Conservation (phyloP, 164 flowering plant species). For the Aristolochia contorta region DNA sequence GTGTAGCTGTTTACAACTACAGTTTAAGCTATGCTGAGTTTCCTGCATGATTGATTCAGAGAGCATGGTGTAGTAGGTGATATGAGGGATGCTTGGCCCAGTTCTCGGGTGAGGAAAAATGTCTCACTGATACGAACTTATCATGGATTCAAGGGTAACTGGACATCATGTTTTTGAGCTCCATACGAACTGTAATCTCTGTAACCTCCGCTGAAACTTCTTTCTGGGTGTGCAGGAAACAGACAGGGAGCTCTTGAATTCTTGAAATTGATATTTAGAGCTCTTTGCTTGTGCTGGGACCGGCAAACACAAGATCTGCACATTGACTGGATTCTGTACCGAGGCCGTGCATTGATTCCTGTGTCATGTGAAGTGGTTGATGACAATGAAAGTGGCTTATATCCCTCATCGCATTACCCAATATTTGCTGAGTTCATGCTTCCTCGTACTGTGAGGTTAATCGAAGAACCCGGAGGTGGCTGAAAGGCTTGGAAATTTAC, state of each 20-base stretch:
- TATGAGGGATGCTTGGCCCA: conserved; percentile 97
- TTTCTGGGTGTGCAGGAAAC: conserved; percentile 44
- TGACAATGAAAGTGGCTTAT: conserved; percentile 72
- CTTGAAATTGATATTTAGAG: conserved; percentile 74
- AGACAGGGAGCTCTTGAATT: conserved; percentile 81
- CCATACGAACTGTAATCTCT: background rate
- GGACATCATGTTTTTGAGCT: background rate
- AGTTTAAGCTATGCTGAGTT: conserved; percentile 1
- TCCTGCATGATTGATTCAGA: conserved; percentile 24
- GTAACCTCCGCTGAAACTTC: background rate
- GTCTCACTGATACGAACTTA: conserved; percentile 73
- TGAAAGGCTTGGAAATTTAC: background rate
- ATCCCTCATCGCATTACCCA: conserved; percentile 94
- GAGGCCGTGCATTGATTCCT: conserved; percentile 81
- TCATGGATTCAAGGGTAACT: conserved; percentile 90
- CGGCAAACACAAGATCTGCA: conserved; percentile 96
- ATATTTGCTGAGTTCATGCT: conserved; percentile 82
- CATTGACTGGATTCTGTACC: conserved; percentile 80
- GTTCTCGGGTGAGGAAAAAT: conserved; percentile 82
- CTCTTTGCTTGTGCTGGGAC: conserved; percentile 98
- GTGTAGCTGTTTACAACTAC: background rate
- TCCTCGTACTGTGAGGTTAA: conserved; percentile 71
- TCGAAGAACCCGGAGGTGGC: conserved; percentile 32
- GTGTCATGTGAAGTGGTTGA: conserved; percentile 71
- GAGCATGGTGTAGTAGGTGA: conserved; percentile 96